These are phyloP conservation scores for Leccinum longicurvipes DNA, from an alignment of 768 basidiomycete species.

Conservation along the genomic window DNA sequence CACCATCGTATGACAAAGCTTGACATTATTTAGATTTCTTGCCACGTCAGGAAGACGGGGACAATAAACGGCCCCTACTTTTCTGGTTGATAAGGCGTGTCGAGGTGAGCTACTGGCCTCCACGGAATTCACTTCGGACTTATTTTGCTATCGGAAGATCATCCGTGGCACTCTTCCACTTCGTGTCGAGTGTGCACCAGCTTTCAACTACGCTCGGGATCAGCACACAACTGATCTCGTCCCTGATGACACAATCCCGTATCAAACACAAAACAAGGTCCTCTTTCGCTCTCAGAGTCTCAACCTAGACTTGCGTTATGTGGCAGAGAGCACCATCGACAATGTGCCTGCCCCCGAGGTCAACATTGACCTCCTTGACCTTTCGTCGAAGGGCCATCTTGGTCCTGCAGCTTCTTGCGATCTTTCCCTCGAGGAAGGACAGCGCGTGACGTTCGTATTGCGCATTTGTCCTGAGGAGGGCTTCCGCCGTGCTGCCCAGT, in stretches of 20 bases:
- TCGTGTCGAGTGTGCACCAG: slow-evolving; percentile 88
- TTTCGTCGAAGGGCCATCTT: slow-evolving; percentile 68
- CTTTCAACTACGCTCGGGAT: slow-evolving; percentile 90
- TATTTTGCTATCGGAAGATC: slow-evolving; percentile 40
- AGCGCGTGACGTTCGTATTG: slow-evolving; percentile 86
- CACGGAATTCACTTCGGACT: not conserved
- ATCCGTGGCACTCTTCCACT: slow-evolving; percentile 81
- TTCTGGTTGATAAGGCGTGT: slow-evolving; percentile 85
- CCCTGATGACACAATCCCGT: slow-evolving; percentile 44
- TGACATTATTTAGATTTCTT: slow-evolving; percentile 58
- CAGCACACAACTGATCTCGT: slow-evolving; percentile 62
- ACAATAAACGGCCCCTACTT: slow-evolving; percentile 58
- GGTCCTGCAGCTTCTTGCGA: slow-evolving; percentile 61
- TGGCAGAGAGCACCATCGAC: slow-evolving; percentile 56
- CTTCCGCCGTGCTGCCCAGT: not conserved
- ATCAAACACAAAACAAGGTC: slow-evolving; percentile 49
- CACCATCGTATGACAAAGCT: not conserved
- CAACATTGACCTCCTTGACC: slow-evolving; percentile 57
- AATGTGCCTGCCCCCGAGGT: slow-evolving; percentile 51
- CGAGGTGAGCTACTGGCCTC: slow-evolving; percentile 41
- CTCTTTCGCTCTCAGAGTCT: slow-evolving; percentile 59
- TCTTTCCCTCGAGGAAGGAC: slow-evolving; percentile 74
- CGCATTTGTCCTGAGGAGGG: slow-evolving; percentile 57
- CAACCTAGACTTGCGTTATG: slow-evolving; percentile 73
- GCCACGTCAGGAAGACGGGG: slow-evolving; percentile 51